phyloP scores from a whole-genome alignment of 192 early-diverging fungal species.

The Cladochytrium replicatum region DNA sequence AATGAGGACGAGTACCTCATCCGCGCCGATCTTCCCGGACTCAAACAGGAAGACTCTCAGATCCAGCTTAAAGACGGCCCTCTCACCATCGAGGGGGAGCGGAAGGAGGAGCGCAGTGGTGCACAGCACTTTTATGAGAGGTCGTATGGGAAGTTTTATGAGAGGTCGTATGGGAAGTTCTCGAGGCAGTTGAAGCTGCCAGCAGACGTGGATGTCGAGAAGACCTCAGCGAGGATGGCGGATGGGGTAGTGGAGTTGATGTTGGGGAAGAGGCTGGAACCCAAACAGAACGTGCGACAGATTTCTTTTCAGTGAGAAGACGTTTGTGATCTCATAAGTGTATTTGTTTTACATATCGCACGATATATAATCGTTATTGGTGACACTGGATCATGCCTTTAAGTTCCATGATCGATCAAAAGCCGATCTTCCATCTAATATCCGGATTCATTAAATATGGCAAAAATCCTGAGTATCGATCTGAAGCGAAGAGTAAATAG shows the following conservation, averaged over 20 bases:
- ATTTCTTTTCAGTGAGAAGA: constrained; percentile 18
- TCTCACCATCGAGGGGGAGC: constrained; percentile 36
- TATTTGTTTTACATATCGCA: no score
- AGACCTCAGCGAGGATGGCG: constrained; percentile 41
- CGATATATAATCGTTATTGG: no score
- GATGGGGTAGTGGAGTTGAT: constrained; percentile 43
- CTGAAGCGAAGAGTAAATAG: no score
- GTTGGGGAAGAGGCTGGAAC: constrained; percentile 28
- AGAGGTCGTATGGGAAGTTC: constrained; percentile 42
- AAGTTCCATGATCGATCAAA: no score
- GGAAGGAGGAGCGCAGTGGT: constrained; percentile 14
- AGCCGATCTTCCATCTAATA: no score
- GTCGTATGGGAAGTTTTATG: constrained; percentile 30
- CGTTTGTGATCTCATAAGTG: no score
- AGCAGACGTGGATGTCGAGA: constrained; percentile 26
- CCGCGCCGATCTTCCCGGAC: constrained; percentile 46
- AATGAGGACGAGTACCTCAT: constrained; percentile 32
- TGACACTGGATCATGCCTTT: no score
- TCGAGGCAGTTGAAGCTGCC: constrained; percentile 38
- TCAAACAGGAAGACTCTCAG: constrained; percentile 42
- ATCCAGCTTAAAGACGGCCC: constrained; percentile 33
- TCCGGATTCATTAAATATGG: no score
- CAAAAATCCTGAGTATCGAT: no score
- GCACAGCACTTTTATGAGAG: constrained; percentile 32
- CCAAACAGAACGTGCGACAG: constrained; percentile 2